Base-by-base conservation (phyloP, 202 grass and related monocot species). In the Setaria viridis region DNA sequence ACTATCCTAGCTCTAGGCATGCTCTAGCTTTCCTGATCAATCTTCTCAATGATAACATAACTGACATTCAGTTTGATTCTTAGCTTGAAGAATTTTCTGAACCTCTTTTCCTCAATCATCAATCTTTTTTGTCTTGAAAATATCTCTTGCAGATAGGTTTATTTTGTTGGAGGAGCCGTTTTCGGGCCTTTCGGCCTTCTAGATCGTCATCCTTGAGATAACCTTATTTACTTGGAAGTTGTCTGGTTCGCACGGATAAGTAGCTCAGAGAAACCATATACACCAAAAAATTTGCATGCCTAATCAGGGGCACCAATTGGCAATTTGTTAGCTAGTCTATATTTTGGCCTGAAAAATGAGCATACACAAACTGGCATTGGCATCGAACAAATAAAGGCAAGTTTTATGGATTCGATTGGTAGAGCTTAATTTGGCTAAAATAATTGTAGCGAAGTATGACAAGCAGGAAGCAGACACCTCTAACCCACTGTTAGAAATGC, bases 71-170 rank as follows among this genome's bases (percentile, higher is more conserved):
- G 30, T 49, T 54, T 35, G 51, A 68, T 85, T 78, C 33, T 30
- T 49, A 34, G 51, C 83, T 78, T 35, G 29, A 3, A 68, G 29
- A 35, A 15, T 78, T 62, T 53, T 10, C 57, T 53, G 15, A 64
- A 43, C 37, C 66, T 78, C 66, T 78, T 79, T 70, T 79, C 67
- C 30, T 70, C 51, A 50, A 63, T 72, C 66, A 80, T 54, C 30
- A 51, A 48, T 56, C 9, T 67, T 51, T 76, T 76, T 84, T 84
- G 33, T 76, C 62, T 53, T 5, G 32, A 53, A 72, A 85, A 79
- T 62, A 72, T 85, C 54, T 79, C 32, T 70, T 39, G 11, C 5
- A 41, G 39, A 43, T 46, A 49, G 29, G 59, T 50, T 35, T 29
- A 43, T 29, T 39, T 11, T 12, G 0, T 2, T 50, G 19, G 63